Conservation (phyloP, 1,284 basidiomycete genomes). For the Kalmanozyma brasiliensis region DNA sequence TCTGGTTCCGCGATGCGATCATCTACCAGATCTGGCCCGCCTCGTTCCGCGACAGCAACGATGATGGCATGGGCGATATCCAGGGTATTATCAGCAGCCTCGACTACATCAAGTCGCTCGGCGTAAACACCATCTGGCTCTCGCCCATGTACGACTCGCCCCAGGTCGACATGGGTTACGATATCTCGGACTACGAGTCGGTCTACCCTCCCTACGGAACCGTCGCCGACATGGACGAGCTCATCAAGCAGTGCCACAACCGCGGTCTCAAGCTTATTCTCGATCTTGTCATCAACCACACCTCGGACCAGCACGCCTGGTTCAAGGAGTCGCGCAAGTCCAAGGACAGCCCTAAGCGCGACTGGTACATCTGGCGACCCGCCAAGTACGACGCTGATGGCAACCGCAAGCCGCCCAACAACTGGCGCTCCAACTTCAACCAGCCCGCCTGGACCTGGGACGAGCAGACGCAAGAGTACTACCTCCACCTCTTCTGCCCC, state of each 20-base stretch:
- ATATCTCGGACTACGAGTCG: constrained; percentile 75
- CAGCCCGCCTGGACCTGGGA: constrained; percentile 81
- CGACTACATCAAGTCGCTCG: constrained; percentile 78
- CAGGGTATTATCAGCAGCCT: constrained; percentile 76
- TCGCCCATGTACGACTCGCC: constrained; percentile 79
- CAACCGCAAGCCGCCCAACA: constrained; percentile 73
- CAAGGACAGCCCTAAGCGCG: constrained; percentile 74
- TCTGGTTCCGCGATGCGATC: constrained; percentile 54
- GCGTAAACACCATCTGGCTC: constrained; percentile 79
- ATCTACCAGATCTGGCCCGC: constrained; percentile 75
- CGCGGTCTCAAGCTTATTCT: constrained; percentile 81
- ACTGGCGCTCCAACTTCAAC: constrained; percentile 79
- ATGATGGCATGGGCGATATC: constrained; percentile 80
- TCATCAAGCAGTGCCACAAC: constrained; percentile 74
- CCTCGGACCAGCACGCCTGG: constrained; percentile 76
- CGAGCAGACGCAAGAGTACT: constrained; percentile 77
- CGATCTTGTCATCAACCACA: constrained; percentile 84
- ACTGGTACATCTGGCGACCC: constrained; percentile 81
- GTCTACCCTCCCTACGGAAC: constrained; percentile 81
- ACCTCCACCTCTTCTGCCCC: constrained; percentile 77
- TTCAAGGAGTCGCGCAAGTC: constrained; percentile 76
- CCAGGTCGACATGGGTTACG: constrained; percentile 76
- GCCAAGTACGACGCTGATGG: constrained; percentile 72
- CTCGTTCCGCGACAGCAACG: constrained; percentile 79
- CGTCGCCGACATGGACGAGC: constrained; percentile 77